These are phyloP conservation scores for Kondoa malvinella DNA, from an alignment of 768 basidiomycete genomes.

Conservation along the genomic window DNA sequence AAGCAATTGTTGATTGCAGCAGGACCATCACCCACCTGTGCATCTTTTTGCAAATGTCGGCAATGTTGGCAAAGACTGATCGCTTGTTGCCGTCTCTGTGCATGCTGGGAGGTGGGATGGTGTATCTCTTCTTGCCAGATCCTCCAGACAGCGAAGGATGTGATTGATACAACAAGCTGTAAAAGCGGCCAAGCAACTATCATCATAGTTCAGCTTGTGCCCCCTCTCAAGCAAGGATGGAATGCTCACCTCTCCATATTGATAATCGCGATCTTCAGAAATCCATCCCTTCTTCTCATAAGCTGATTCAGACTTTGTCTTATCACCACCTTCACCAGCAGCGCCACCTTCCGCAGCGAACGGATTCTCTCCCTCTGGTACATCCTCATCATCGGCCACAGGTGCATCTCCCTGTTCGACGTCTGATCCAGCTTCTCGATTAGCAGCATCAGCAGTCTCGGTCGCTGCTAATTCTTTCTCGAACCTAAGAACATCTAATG, in stretches of 20 bases:
- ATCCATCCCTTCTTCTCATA: constrained; percentile 66
- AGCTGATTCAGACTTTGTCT: constrained; percentile 45
- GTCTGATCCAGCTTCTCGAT: constrained; percentile 34
- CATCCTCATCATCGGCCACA: constrained; percentile 20
- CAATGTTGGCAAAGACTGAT: constrained; percentile 87
- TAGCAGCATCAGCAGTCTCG: constrained; percentile 39
- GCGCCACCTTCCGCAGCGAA: background rate
- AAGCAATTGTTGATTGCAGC: background rate
- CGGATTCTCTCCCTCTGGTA: constrained; percentile 26
- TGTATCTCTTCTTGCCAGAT: constrained; percentile 72
- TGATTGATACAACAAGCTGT: constrained; percentile 71
- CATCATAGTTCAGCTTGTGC: too few species aligned
- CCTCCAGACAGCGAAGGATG: constrained; percentile 57
- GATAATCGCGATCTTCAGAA: constrained; percentile 71
- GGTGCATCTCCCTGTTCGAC: constrained; percentile 15
- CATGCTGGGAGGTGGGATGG: constrained; percentile 86
- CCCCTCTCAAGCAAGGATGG: background rate
- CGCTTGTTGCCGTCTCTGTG: constrained; percentile 95
- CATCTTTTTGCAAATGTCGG: constrained; percentile 97
- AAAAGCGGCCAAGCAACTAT: constrained; percentile 77
- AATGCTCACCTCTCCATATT: constrained; percentile 67
- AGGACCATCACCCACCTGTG: background rate
- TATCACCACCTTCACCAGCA: constrained; percentile 19
- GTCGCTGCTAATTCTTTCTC: constrained; percentile 73
- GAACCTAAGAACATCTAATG: constrained; percentile 29